Base-by-base conservation (phyloP, 495 filamentous ascomycete genomes). In the Terfezia boudieri region DNA sequence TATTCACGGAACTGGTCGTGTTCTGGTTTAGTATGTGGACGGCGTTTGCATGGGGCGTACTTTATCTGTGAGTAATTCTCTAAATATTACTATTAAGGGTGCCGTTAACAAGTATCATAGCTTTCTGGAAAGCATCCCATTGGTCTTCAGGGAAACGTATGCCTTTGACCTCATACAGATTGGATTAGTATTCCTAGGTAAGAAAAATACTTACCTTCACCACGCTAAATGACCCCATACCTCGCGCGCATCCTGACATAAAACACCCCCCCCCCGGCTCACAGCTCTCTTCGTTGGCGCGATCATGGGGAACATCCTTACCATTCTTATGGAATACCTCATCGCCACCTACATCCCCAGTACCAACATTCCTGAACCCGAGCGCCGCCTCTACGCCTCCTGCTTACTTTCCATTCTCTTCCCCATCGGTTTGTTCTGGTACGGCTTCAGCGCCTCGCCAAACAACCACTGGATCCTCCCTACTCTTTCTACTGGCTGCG, bases 1-100 rank as follows among this genome's bases (percentile, higher is more conserved):
- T 96, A 22, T 69, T 84, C 60, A 94, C 86, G 10, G 89, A 95
- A 60, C 84, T 88, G 0, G 85, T 94, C 11, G 86, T 95, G 17
- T 94, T 94, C 70, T 93, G 82, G 71, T 96, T 94, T 67, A 88
- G 83, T 22, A 70, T 92, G 12, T 95, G 89, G 89, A 78, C 84
- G 5, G 72, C 85, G 8, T 94, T 95, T 67, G 80, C 77, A 51
- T 96, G 88, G 89, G 87, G 81, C 2, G 76, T 92, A 0, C 74
- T 96, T 0, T 95, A 94, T 67, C 71, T 96, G 26, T 82, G 81
- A 36, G 87, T 90, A 59, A 4, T 0, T 32, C 4, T 5, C 7
- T 32, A 4, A 32, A 32, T 32, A 32, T 32, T 32, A 5, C 7
- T 32, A 1, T 32, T 4, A 32, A 4, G 26, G 26, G 26, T 32